Evolutionary conservation across 2,329 filamentous ascomycete species (phyloP).

Genomic region (Magnaporthiopsis rhizophila): DNA sequence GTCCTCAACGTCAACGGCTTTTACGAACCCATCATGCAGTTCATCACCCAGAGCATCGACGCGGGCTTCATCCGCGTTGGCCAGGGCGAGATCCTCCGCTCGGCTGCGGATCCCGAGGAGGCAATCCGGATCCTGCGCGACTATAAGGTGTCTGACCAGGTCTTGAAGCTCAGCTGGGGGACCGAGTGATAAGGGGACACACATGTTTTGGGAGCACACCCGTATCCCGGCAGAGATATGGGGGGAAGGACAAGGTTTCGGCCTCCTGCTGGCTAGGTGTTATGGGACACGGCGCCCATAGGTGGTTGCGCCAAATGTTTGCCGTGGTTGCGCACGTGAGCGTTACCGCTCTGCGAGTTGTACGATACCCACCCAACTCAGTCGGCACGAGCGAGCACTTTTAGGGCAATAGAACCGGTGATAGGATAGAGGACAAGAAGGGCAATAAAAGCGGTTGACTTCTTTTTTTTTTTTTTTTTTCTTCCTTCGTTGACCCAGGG

Average conservation of each 20-base stretch:
- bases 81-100: constrained; percentile 70
- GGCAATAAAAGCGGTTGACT: neutral
- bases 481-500: no score
- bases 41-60: constrained; percentile 68
- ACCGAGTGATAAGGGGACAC: constrained; percentile 38
- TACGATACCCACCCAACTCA: neutral
- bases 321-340: neutral
- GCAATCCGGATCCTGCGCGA: constrained; percentile 62
- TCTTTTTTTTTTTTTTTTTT: no score
- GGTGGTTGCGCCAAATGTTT: neutral
- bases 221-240: no score
- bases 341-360: neutral
- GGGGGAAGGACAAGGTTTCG: no score
- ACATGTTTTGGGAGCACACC: no score
- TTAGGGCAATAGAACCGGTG: neutral
- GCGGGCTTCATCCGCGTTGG: constrained; percentile 67
- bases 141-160: constrained; percentile 68
- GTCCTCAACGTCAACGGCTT: constrained; percentile 85
- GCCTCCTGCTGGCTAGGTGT: no score
- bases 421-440: neutral
- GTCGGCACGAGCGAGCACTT: neutral
- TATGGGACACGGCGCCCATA: no score
- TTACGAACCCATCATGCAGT: constrained; percentile 78
- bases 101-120: constrained; percentile 63
- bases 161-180: constrained; percentile 78